phyloP scores from a whole-genome alignment of 2,329 filamentous ascomycete genomes.

The Ramularia endophylla region DNA sequence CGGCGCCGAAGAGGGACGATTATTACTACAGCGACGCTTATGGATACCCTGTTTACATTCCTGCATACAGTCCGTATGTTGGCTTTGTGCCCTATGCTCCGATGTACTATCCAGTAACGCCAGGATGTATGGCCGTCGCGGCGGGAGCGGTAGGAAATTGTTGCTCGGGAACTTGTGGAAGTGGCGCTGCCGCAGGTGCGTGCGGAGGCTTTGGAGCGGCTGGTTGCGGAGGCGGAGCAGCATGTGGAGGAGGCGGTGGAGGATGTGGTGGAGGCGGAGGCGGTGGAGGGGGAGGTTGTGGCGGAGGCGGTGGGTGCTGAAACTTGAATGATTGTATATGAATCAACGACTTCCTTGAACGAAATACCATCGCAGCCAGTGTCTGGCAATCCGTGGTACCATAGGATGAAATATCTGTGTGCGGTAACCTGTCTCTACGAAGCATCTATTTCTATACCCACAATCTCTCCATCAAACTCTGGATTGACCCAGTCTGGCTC shows the following conservation, averaged over 20 bases:
- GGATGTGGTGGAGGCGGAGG: slow-evolving; percentile 33
- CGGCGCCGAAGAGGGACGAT: slow-evolving; percentile 32
- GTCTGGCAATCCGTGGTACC: no score
- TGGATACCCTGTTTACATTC: slow-evolving; percentile 29
- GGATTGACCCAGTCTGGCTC: slow-evolving; percentile 14
- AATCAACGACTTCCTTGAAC: no score
- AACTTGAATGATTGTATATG: no score
- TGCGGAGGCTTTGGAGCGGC: slow-evolving; percentile 39
- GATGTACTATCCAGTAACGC: slow-evolving; percentile 39
- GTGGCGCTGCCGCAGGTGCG: slow-evolving; percentile 33
- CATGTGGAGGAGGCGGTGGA: slow-evolving; percentile 35
- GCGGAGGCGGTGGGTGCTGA: slow-evolving; percentile 5
- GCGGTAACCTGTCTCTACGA: no score
- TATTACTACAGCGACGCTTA: slow-evolving; percentile 38
- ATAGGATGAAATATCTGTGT: no score
- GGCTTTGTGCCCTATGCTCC: slow-evolving; percentile 36
- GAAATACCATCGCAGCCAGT: no score
- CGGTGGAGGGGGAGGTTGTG: slow-evolving; percentile 13
- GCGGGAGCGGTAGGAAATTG: slow-evolving; percentile 43
- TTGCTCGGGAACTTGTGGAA: slow-evolving; percentile 39
- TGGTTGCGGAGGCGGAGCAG: slow-evolving; percentile 39
- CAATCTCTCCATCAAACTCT: slow-evolving; percentile 11
- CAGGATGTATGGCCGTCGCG: slow-evolving; percentile 39
- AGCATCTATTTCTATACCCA: neutral
- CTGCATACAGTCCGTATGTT: slow-evolving; percentile 33